Evolutionary conservation across 257 asterid genomes (phyloP).

Genomic region (Striga asiatica): DNA sequence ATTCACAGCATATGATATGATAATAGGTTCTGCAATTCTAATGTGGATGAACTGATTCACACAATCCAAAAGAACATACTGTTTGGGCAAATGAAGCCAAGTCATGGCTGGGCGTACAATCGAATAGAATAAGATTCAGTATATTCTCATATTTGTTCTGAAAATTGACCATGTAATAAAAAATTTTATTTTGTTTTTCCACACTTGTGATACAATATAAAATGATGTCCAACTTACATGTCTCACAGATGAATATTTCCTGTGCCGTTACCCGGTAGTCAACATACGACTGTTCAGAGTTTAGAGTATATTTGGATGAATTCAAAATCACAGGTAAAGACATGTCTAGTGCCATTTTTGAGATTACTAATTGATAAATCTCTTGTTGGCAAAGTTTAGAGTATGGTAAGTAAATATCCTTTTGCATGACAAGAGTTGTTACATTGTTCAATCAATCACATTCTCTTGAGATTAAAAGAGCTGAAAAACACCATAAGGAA

Average conservation of each 20-base stretch:
- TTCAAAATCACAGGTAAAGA: background rate
- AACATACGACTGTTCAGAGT: conserved; percentile 71
- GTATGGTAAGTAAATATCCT: background rate
- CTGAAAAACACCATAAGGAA: too few species aligned
- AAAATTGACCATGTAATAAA: background rate
- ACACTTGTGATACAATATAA: background rate
- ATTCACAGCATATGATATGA: too few species aligned
- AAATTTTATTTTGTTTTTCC: too few species aligned
- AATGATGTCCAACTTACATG: background rate
- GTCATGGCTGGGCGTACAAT: conserved; percentile 81
- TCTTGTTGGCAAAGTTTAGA: too few species aligned
- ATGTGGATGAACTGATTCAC: conserved; percentile 31
- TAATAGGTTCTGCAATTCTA: conserved; percentile 40
- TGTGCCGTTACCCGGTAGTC: conserved; percentile 48
- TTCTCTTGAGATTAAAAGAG: background rate
- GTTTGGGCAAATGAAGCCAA: conserved; percentile 64
- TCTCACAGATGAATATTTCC: conserved; percentile 66
- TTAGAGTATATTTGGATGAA: conserved; percentile 72
- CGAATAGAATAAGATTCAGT: conserved; percentile 50
- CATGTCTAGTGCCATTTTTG: too few species aligned
- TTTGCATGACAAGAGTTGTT: background rate
- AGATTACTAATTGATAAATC: too few species aligned
- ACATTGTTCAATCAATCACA: background rate
- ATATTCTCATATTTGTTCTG: background rate
- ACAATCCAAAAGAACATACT: conserved; percentile 51